Conservation (phyloP, 2,329 filamentous ascomycete species). For the Alternaria dauci region DNA sequence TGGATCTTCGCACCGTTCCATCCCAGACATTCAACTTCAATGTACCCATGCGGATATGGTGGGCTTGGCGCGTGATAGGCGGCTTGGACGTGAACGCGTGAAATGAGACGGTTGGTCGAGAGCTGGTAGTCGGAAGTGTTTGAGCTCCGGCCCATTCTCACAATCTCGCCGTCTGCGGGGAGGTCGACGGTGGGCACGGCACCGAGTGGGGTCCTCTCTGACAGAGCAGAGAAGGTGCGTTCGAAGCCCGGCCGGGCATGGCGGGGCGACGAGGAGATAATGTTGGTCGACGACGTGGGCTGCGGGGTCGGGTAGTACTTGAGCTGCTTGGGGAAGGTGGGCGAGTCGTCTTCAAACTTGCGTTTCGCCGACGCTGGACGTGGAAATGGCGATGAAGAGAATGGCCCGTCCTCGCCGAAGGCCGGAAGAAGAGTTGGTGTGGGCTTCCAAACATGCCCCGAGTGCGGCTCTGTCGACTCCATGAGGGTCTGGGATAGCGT, state of each 20-base stretch:
- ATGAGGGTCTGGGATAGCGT: conserved; percentile 38
- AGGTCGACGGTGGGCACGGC: conserved; percentile 84
- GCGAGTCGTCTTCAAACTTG: conserved; percentile 63
- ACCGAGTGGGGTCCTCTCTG: conserved; percentile 84
- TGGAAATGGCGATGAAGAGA: conserved; percentile 81
- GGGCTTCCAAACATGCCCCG: conserved; percentile 60
- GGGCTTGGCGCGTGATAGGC: conserved; percentile 76
- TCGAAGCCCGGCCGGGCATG: conserved; percentile 61
- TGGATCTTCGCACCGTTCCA: conserved; percentile 97
- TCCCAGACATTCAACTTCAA: conserved; percentile 90
- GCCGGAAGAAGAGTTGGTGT: conserved; percentile 74
- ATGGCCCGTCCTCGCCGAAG: conserved; percentile 69
- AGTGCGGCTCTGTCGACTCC: conserved; percentile 35
- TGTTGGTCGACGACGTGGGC: conserved; percentile 91
- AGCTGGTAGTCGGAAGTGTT: conserved; percentile 96
- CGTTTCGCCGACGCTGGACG: conserved; percentile 70
- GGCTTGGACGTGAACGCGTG: conserved; percentile 90
- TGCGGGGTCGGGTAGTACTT: conserved; percentile 90
- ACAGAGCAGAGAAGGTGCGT: conserved; percentile 67
- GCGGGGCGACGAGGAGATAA: conserved; percentile 78
- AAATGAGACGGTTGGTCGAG: conserved; percentile 89
- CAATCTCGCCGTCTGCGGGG: conserved; percentile 78
- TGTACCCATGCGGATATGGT: conserved; percentile 74
- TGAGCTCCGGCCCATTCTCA: conserved; percentile 91
- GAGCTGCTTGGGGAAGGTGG: conserved; percentile 57